A percentile compares a stretch with the other conserved stretches of the same genome.
Evolutionary conservation across 2,329 filamentous ascomycete genomes (phyloP).

Genomic region (Penicillium sp.): DNA sequence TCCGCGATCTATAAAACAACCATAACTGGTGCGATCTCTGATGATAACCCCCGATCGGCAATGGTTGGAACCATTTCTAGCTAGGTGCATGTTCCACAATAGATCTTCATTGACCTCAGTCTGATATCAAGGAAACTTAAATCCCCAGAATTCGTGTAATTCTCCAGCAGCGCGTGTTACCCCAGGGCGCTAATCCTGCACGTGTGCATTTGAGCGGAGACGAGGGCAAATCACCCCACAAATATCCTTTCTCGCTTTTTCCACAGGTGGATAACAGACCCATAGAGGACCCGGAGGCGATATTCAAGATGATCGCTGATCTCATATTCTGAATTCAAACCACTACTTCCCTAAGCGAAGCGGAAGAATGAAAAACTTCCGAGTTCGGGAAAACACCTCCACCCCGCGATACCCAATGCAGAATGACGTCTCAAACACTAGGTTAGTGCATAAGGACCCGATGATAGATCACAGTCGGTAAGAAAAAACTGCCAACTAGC

Average conservation of each 20-base stretch:
- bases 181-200: background rate
- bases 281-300: background rate
- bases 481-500: background rate
- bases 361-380: background rate
- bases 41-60: background rate
- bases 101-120: background rate
- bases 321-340: background rate
- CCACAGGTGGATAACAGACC: conserved; percentile 5
- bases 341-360: background rate
- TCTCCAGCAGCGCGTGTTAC: background rate
- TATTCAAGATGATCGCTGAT: background rate
- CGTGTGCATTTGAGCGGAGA: background rate
- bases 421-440: background rate
- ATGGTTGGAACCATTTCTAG: background rate
- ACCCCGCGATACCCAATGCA: background rate
- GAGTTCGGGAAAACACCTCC: background rate
- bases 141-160: background rate
- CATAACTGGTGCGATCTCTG: background rate
- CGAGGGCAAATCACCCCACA: background rate
- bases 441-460: background rate
- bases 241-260: background rate
- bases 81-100: background rate
- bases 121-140: background rate
- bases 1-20: background rate
- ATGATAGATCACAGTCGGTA: background rate